phyloP scores from a whole-genome alignment of 805 yeast species.

The Kodamaea hsintzibuensis region DNA sequence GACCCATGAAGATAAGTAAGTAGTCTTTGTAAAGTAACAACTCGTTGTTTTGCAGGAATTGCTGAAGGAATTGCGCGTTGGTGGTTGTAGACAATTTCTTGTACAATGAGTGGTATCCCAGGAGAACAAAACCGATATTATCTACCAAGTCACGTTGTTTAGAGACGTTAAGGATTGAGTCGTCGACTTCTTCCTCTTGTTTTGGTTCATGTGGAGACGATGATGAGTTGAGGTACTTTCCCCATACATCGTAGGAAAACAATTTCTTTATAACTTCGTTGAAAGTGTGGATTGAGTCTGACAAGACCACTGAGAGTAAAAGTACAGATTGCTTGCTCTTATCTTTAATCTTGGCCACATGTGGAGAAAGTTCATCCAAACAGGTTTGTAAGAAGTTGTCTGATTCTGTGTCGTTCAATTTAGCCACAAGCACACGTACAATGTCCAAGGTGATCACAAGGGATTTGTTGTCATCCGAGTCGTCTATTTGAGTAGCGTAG shows the following conservation, averaged over 20 bases:
- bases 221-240: constrained; percentile 24
- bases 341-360: constrained; percentile 49
- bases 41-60: constrained; percentile 27
- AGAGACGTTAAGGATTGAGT: constrained; percentile 45
- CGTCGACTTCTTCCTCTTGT: constrained; percentile 16
- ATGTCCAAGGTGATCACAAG: constrained; percentile 39
- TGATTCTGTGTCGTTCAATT: constrained; percentile 31
- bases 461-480: constrained; percentile 36
- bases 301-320: constrained; percentile 56
- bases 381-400: constrained; percentile 39
- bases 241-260: constrained; percentile 44
- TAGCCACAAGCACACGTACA: constrained; percentile 40
- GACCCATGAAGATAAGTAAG: constrained; percentile 65
- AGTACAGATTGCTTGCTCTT: constrained; percentile 65
- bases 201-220: constrained; percentile 4
- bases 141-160: constrained; percentile 61
- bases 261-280: constrained; percentile 43
- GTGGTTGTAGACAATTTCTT: constrained; percentile 25
- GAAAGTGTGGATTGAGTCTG: constrained; percentile 47
- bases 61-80: constrained; percentile 14
- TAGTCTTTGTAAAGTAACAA: constrained; percentile 60
- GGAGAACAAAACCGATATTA: constrained; percentile 59
- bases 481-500: constrained; percentile 26
- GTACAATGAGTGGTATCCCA: constrained; percentile 37
- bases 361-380: constrained; percentile 51